Percentiles rank a stretch among this genome's conserved stretches.
Conservation (phyloP, 2,329 filamentous ascomycete species). For the Helicocarpus griseus region DNA sequence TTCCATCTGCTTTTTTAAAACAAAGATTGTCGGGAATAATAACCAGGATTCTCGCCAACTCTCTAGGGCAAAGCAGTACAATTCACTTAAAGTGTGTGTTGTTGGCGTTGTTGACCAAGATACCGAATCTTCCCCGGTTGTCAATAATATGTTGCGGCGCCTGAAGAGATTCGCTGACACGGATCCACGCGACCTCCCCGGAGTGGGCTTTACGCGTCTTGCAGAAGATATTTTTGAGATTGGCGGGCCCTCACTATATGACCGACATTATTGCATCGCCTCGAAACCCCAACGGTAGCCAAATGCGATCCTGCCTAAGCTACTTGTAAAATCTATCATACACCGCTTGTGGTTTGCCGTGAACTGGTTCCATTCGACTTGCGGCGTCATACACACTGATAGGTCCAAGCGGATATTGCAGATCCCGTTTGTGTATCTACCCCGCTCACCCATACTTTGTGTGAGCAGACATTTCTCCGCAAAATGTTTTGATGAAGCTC, state of each 20-base stretch:
- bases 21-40: too few relatives aligned
- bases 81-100: constrained; percentile 16
- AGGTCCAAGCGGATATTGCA: too few relatives aligned
- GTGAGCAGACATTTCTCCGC: constrained; percentile 11
- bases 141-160: constrained; percentile 15
- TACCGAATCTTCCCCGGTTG: constrained; percentile 11
- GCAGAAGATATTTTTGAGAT: constrained; percentile 19
- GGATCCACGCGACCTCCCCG: constrained; percentile 14
- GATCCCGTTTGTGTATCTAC: not conserved
- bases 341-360: constrained; percentile 12
- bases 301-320: constrained; percentile 14
- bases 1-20: too few relatives aligned
- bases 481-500: constrained; percentile 8
- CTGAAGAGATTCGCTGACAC: constrained; percentile 10
- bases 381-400: constrained; percentile 16
- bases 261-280: constrained; percentile 19
- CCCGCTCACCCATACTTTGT: not conserved
- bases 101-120: too few relatives aligned
- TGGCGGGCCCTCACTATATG: constrained; percentile 3
- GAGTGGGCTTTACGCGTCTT: constrained; percentile 16
- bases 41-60: too few relatives aligned
- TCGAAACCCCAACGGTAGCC: constrained; percentile 16
- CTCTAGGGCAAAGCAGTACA: constrained; percentile 12
- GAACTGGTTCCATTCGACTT: constrained; percentile 13
- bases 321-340: constrained; percentile 14